phyloP scores from a whole-genome alignment of 179 eudicot genomes.

The Drosera spatulata region DNA sequence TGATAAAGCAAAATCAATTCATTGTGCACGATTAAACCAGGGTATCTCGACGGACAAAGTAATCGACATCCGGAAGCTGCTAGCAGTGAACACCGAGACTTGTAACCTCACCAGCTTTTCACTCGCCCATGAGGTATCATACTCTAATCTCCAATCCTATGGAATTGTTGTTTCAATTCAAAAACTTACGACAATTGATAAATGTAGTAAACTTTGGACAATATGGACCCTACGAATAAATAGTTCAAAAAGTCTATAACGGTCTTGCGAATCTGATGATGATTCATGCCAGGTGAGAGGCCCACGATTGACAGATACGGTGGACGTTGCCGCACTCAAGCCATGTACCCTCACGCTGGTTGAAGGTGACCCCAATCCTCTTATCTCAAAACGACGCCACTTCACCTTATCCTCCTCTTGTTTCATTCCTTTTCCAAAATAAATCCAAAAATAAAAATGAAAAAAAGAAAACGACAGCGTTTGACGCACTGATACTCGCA shows the following conservation, averaged over 20 bases:
- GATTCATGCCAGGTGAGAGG: conserved; percentile 61
- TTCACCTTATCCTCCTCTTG: conserved; percentile 9
- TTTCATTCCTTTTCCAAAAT: not conserved
- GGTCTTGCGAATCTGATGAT: not conserved
- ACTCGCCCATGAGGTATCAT: conserved; percentile 71
- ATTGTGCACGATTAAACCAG: conserved; percentile 16
- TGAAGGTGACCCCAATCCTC: conserved; percentile 42
- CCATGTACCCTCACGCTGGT: conserved; percentile 67
- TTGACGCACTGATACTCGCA: not conserved
- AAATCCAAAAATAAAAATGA: not conserved
- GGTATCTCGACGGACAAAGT: conserved; percentile 95
- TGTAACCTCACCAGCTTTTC: conserved; percentile 79
- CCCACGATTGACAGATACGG: conserved; percentile 69
- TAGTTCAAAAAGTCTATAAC: not conserved
- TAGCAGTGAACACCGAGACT: conserved; percentile 52
- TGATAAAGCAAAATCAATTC: too few species aligned
- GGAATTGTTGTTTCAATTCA: not conserved
- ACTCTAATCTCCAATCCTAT: not conserved
- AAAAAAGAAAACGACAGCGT: conserved; percentile 3
- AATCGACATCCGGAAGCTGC: conserved; percentile 68
- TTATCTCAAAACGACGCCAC: conserved; percentile 20
- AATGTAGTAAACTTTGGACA: not conserved
- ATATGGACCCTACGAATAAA: not conserved
- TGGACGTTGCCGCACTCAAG: conserved; percentile 86
- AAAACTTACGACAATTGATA: not conserved